Evolutionary conservation across 2,329 filamentous ascomycete species (phyloP), one percentile per base, ranked within the genome.

Genomic region (Fulvia fulva): DNA sequence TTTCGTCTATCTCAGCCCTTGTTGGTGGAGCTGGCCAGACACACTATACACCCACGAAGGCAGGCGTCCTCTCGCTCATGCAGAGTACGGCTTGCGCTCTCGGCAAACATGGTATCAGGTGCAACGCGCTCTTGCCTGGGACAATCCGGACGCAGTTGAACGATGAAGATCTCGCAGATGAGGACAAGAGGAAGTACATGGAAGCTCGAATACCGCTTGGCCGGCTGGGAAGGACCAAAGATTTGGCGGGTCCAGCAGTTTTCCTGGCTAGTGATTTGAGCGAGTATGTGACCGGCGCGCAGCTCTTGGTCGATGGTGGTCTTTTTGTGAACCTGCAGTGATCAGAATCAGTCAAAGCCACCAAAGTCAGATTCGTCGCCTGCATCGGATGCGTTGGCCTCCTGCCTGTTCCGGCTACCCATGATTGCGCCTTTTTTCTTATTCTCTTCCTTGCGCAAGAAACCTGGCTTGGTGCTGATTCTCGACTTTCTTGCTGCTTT

Each of bases 21-120:
- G 88, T 91, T 0, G 91, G 91, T 37, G 91, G 90, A 45, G 89
- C 87, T 0, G 78, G 81, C 49, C 91, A 95, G 76, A 87, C 85
- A 25, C 91, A 96, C 71, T 96, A 95, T 75, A 95, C 91, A 16
- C 89, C 91, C 9, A 95, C 91, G 16, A 96, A 96, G 74, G 90
- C 91, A 0, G 91, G 90, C 2, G 82, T 96, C 2, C 71, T 90
- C 37, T 89, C 85, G 49, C 79, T 96, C 46, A 94, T 95, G 84
- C 91, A 96, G 77, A 90, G 87, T 63, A 86, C 85, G 37, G 91
- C 91, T 0, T 88, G 90, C 32, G 89, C 91, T 8, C 75, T 96
- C 46, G 91, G 91, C 0, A 82, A 84, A 68, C 83, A 94, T 72
- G 79, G 80, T 5, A 91, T 96, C 55, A 77, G 91, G 53, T 95